Percentiles rank a stretch among this genome's conserved stretches.
Conservation (phyloP, 2,329 filamentous ascomycete species). For the Paecilomyces fulvus region DNA sequence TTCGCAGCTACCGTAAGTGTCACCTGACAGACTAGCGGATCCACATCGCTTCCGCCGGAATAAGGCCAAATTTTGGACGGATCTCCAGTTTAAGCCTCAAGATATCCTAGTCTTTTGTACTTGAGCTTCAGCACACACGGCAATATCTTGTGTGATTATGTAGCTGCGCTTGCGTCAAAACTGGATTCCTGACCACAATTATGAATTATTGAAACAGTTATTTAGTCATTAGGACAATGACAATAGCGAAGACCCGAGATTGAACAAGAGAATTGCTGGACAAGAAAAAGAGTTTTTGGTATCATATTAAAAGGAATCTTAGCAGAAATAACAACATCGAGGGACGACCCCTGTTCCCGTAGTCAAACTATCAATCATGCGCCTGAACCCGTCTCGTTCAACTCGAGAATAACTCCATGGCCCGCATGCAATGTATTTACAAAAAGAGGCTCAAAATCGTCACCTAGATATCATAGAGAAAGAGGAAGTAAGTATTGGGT, state of each 20-base stretch:
- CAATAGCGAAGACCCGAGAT: not conserved
- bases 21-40: not conserved
- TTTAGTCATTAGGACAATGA: not conserved
- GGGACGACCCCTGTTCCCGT: not conserved
- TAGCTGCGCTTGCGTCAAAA: not conserved
- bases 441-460: not conserved
- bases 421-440: not conserved
- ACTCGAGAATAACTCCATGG: not conserved
- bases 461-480: not conserved
- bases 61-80: not conserved
- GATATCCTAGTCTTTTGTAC: not conserved
- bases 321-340: not conserved
- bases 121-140: not conserved
- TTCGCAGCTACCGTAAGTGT: not conserved
- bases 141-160: not conserved
- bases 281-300: not conserved
- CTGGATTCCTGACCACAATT: not conserved
- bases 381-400: not conserved
- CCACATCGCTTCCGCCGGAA: not conserved
- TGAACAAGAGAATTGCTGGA: not conserved
- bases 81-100: not conserved
- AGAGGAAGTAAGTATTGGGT: constrained; percentile 4
- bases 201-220: not conserved
- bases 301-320: not conserved
- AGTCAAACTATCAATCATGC: not conserved